phyloP scores from a whole-genome alignment of 2,329 filamentous ascomycete genomes.

The Aciculosporium take region DNA sequence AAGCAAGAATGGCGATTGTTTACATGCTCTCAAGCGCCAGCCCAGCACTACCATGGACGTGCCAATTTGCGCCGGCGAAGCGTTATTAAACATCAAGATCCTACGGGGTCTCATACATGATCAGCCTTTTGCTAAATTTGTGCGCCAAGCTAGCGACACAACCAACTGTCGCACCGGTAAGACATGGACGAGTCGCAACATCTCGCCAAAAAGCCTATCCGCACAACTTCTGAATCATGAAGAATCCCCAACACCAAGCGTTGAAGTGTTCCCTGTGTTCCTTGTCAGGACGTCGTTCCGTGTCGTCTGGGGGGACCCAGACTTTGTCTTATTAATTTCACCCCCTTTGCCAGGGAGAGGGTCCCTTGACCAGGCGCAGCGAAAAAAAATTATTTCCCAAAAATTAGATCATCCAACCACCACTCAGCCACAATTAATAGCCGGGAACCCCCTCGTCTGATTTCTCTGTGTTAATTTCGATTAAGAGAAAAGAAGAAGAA shows the following conservation, averaged over 20 bases:
- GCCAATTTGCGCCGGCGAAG: background rate
- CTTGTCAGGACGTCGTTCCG: constrained; percentile 7
- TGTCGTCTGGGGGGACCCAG: no score
- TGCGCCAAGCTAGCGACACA: background rate
- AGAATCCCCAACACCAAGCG: background rate
- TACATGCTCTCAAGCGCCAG: background rate
- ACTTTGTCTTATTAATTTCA: no score
- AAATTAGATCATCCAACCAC: background rate
- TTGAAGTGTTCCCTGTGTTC: background rate
- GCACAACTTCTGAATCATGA: no score
- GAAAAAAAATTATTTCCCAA: no score
- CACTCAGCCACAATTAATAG: no score
- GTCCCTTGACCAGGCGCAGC: no score
- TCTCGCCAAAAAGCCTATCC: background rate
- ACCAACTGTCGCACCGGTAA: background rate
- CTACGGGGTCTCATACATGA: background rate
- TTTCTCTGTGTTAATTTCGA: constrained; percentile 10
- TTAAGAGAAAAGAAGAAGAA: no score
- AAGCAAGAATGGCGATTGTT: background rate
- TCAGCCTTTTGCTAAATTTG: background rate
- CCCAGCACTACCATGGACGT: background rate
- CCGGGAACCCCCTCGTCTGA: constrained; percentile 16
- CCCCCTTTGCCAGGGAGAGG: no score
- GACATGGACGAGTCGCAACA: background rate
- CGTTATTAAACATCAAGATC: background rate